Percentiles rank a stretch among this genome's conserved stretches.
phyloP scores from a whole-genome alignment of 148 eudicot genomes.

The Chenopodium suecicum region DNA sequence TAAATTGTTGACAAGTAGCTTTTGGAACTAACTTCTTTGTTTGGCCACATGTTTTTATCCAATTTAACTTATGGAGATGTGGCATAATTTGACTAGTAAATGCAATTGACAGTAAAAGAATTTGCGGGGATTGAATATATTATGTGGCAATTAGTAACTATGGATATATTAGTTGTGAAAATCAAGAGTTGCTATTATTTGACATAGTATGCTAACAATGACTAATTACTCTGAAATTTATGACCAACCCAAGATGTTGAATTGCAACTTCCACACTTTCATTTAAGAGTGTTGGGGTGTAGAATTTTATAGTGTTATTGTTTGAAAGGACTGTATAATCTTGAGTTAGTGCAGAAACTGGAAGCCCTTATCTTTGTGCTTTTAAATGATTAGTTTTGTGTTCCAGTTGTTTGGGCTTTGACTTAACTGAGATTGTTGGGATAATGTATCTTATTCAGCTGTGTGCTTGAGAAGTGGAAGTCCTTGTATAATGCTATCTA shows the following conservation, averaged over 20 bases:
- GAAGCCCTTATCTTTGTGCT: neutral
- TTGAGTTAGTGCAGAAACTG: neutral
- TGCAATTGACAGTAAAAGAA: neutral
- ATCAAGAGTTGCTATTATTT: neutral
- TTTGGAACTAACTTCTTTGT: neutral
- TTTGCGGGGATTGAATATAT: neutral
- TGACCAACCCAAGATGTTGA: neutral
- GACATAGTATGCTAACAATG: neutral
- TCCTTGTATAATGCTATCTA: neutral
- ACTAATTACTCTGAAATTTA: neutral
- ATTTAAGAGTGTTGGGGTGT: neutral
- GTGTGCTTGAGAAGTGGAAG: neutral
- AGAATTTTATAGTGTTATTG: neutral
- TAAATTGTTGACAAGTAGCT: neutral
- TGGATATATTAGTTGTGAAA: neutral
- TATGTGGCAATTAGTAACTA: neutral
- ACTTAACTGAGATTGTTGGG: neutral
- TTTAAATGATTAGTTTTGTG: neutral
- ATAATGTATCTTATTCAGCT: neutral
- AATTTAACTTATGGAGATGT: neutral
- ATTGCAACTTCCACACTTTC: neutral
- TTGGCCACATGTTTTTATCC: neutral
- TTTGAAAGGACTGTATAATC: neutral
- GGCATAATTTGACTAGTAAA: neutral
- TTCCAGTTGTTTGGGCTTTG: constrained; percentile 7